Evolutionary conservation across 2,329 filamentous ascomycete species (phyloP).

Genomic region (Tetracladium maxilliforme): DNA sequence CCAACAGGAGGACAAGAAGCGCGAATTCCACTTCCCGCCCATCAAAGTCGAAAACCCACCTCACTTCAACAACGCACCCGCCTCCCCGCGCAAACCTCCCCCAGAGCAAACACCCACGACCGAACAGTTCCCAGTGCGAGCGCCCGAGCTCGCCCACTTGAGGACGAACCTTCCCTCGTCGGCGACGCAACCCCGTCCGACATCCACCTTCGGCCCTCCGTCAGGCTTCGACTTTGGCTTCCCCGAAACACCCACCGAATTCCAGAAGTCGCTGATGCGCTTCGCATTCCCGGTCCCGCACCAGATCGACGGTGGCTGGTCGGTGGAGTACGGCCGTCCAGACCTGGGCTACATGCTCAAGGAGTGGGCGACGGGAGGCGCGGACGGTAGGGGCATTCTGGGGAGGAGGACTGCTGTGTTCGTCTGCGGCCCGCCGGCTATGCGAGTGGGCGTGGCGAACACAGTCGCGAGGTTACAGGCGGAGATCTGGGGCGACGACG

Average conservation of each 20-base stretch:
- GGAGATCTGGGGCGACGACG: constrained; percentile 65
- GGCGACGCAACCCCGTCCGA: constrained; percentile 39
- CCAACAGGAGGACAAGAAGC: constrained; percentile 6
- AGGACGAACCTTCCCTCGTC: constrained; percentile 44
- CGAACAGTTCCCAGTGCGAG: too few species aligned
- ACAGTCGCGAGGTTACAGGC: constrained; percentile 72
- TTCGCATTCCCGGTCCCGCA: constrained; percentile 67
- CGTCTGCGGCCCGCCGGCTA: constrained; percentile 77
- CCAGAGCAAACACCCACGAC: too few species aligned
- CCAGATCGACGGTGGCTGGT: constrained; percentile 68
- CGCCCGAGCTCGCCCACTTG: neutral
- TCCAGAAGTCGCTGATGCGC: constrained; percentile 80
- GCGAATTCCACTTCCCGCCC: constrained; percentile 44
- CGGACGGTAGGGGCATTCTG: constrained; percentile 52
- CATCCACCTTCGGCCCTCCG: constrained; percentile 11
- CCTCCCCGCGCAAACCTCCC: constrained; percentile 22
- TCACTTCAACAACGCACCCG: constrained; percentile 44
- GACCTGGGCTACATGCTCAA: constrained; percentile 78
- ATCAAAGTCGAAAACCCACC: too few species aligned
- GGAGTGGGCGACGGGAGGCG: constrained; percentile 59
- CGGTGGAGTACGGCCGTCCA: constrained; percentile 81
- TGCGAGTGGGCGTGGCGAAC: constrained; percentile 79
- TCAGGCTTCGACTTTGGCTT: constrained; percentile 66
- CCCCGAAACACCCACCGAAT: constrained; percentile 68
- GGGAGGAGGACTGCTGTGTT: constrained; percentile 78